These are phyloP conservation scores for Fraxinus latifolia DNA, from an alignment of 305 asterid genomes.

Conservation along the genomic window DNA sequence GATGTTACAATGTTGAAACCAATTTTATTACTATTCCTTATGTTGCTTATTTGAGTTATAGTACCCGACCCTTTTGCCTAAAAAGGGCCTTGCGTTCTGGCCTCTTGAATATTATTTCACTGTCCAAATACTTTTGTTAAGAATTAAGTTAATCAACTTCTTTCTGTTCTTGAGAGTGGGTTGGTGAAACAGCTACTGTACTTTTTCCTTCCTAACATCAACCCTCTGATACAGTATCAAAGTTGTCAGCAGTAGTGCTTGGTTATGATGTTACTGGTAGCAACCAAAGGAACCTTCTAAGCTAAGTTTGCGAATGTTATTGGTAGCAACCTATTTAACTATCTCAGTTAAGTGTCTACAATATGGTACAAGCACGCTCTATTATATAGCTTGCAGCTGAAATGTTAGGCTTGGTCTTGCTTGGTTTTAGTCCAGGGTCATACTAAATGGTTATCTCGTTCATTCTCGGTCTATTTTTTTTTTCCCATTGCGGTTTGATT, in stretches of 20 bases:
- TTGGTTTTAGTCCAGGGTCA: neutral
- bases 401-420: neutral
- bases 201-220: neutral
- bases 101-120: neutral
- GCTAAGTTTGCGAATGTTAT: neutral
- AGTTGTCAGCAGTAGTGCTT: neutral
- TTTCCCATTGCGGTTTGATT: neutral
- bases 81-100: neutral
- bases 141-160: neutral
- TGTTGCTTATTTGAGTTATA: neutral
- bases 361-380: neutral
- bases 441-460: neutral
- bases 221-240: neutral
- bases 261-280: neutral
- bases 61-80: neutral
- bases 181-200: neutral
- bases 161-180: neutral
- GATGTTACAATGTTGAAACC: slow-evolving; percentile 11
- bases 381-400: slow-evolving; percentile 3
- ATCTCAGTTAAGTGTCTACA: neutral
- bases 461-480: neutral
- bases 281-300: neutral
- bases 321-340: neutral
- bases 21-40: neutral
- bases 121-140: neutral